A percentile compares a stretch with the other conserved stretches of the same genome.
Evolutionary conservation across 495 filamentous ascomycete species (phyloP).

Genomic region (Hypoxylon intermedium): DNA sequence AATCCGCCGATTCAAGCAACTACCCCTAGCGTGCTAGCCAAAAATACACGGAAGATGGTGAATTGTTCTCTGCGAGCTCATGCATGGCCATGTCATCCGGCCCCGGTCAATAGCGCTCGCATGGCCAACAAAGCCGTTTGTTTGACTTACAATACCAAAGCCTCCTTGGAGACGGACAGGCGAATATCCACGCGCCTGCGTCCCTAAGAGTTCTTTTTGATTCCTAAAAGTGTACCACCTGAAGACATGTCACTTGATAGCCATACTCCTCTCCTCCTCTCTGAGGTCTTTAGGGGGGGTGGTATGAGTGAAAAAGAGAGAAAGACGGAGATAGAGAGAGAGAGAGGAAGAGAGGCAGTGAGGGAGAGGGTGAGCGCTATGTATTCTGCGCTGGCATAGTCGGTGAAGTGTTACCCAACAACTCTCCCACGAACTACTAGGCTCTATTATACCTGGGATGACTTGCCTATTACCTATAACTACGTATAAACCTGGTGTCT

Average conservation of each 20-base stretch:
- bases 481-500: conserved; percentile 43
- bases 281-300: conserved; percentile 4
- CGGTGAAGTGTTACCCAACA: conserved; percentile 38
- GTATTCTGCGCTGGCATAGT: conserved; percentile 39
- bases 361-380: conserved; percentile 5
- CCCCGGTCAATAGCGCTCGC: conserved; percentile 47
- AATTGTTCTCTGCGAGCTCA: conserved; percentile 47
- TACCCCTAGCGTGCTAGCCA: conserved; percentile 44
- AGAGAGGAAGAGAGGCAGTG: too few relatives aligned
- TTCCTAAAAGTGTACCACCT: conserved; percentile 18
- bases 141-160: conserved; percentile 24
- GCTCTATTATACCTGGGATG: conserved; percentile 44
- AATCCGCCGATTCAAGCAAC: conserved; percentile 39
- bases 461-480: conserved; percentile 37
- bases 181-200: conserved; percentile 26
- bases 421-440: conserved; percentile 39
- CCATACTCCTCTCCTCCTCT: conserved; percentile 30
- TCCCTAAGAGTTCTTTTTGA: conserved; percentile 12
- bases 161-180: conserved; percentile 13
- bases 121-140: conserved; percentile 39
- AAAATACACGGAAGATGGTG: conserved; percentile 38
- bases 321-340: too few relatives aligned
- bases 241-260: conserved; percentile 31
- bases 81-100: conserved; percentile 55
- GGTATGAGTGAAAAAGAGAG: too few relatives aligned